Base-by-base conservation (phyloP, 208 protist species). In the Zelonia costaricensis region DNA sequence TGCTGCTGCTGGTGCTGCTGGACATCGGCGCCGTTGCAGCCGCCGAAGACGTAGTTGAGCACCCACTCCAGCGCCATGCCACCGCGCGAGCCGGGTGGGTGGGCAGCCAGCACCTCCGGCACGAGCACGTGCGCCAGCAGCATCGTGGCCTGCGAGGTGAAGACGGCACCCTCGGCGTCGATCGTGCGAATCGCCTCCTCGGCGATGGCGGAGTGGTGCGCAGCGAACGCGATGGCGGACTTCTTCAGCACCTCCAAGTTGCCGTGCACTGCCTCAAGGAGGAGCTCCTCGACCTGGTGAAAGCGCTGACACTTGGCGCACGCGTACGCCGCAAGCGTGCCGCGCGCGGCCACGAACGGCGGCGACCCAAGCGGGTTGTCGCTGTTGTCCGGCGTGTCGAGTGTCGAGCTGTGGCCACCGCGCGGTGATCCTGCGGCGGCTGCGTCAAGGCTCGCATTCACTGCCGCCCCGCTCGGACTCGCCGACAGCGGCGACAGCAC, bases 141-240 rank as follows among this genome's bases (percentile, higher is more conserved):
- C 78, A 84, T 80, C 20, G 78, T 84, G 12, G 78, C 78, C 68
- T 84, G 72, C 9, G 78, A 75, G 15, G 67, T 67, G 39, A 84
- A 80, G 53, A 69, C 69, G 16, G 67, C 59, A 23, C 71, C 78
- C 18, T 69, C 56, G 20, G 57, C 54, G 45, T 84, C 73, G 40
- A 84, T 70, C 25, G 64, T 68, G 20, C 44, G 62, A 23, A 84
- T 80, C 36, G 72, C 70, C 33, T 60, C 58, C 53, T 76, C 72
- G 25, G 78, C 61, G 20, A 84, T 67, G 18, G 57, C 64, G 30
- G 53, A 46, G 63, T 84, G 68, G 53, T 84, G 63, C 40, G 78
- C 78, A 7, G 60, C 73, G 22, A 78, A 52, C 4, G 70, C 53
- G 36, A 79, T 66, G 0, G 62, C 66, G 3, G 67, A 25, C 27